Evolutionary conservation across 805 yeast genomes (phyloP), one percentile per base, ranked within the genome.

Genomic region (Ogataea nonfermentans): DNA sequence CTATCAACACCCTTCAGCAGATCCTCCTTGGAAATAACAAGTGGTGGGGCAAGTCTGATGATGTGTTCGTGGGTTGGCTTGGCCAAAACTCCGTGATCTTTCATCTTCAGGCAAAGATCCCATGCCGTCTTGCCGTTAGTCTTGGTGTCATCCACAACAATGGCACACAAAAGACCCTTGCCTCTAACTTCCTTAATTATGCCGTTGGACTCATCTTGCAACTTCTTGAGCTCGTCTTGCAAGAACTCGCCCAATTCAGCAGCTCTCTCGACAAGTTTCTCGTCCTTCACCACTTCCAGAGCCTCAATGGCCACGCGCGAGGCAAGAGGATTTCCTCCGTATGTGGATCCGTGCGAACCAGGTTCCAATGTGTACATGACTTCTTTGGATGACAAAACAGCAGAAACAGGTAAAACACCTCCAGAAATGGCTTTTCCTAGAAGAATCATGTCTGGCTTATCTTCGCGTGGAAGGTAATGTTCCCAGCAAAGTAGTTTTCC

Each of bases 261-360:
- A 4, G 97, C 81, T 65, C 95, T 79, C 57, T 85, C 86, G 28
- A 82, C 89, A 56, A 91, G 74, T 17, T 81, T 73, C 67, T 91
- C 98, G 53, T 91, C 95, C 62, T 74, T 77, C 40, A 91, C 87
- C 38, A 91, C 98, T 54, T 88, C 76, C 50, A 91, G 73, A 9
- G 98, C 96, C 43, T 96, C 96, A 61, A 87, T 80, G 46, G 97
- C 93, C 14, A 88, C 96, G 40, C 87, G 76, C 51, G 95, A 87
- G 15, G 95, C 91, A 61, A 91, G 75, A 50, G 98, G 96, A 69
- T 89, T 91, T 64, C 98, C 98, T 66, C 98, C 98, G 62, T 86
- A 91, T 15, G 98, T 91, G 20, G 97, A 90, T 37, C 98, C 98
- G 66, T 91, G 98, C 23, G 96, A 86, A 40, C 98, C 98, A 19